Evolutionary conservation across 192 early-diverging fungal genomes (phyloP).

Genomic region (Podila epigama): DNA sequence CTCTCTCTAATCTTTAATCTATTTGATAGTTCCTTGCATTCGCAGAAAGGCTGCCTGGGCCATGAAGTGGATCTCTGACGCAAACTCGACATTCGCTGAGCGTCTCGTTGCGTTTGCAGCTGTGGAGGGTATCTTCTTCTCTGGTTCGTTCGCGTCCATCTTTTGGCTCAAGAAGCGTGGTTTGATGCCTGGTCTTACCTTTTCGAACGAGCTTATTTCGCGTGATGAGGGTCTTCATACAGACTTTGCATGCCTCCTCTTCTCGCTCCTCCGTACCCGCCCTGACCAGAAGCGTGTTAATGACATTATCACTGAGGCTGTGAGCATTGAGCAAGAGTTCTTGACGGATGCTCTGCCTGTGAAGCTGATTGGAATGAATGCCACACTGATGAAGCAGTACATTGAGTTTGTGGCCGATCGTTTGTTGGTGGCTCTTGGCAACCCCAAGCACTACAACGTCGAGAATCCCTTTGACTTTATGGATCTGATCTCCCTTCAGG

Average conservation of each 20-base stretch:
- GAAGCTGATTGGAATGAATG: conserved; percentile 96
- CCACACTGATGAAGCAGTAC: conserved; percentile 93
- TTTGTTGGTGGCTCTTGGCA: conserved; percentile 88
- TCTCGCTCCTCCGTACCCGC: conserved; percentile 80
- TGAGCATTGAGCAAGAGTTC: conserved; percentile 95
- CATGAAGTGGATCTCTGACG: conserved; percentile 88
- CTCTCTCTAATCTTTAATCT: conserved; percentile 1
- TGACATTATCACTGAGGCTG: conserved; percentile 87
- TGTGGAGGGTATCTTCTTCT: conserved; percentile 99
- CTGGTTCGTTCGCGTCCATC: conserved; percentile 96
- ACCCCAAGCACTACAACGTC: conserved; percentile 82
- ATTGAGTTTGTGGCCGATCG: conserved; percentile 99
- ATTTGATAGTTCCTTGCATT: conserved; percentile 85
- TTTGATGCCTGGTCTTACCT: conserved; percentile 96
- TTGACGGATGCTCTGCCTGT: conserved; percentile 92
- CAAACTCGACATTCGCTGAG: conserved; percentile 84
- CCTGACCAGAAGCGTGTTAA: conserved; percentile 70
- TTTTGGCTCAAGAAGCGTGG: conserved; percentile 99
- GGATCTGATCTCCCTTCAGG: conserved; percentile 98
- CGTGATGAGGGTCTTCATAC: conserved; percentile 97
- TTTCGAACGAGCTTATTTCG: conserved; percentile 97
- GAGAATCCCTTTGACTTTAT: conserved; percentile 99
- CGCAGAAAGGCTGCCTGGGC: conserved; percentile 98
- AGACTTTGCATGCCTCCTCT: conserved; percentile 97
- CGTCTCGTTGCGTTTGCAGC: conserved; percentile 96